Percentiles rank a stretch among this genome's conserved stretches.
phyloP scores from a whole-genome alignment of 192 early-diverging fungal genomes.

The Coemansia sp. region DNA sequence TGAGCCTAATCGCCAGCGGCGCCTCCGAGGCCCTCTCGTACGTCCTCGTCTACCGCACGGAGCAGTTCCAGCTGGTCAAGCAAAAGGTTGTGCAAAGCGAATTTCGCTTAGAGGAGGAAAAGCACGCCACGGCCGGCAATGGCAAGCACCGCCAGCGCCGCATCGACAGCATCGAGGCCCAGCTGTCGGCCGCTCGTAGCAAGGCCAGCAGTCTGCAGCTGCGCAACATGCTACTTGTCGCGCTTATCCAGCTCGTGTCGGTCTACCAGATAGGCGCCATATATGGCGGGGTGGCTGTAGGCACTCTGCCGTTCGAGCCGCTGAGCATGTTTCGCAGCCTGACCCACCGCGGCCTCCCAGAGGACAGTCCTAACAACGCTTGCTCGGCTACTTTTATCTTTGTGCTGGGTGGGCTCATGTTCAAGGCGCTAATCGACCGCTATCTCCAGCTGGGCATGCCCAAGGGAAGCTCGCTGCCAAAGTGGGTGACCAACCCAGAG shows the following conservation, averaged over 20 bases:
- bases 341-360: slow-evolving; percentile 47
- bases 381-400: slow-evolving; percentile 58
- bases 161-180: slow-evolving; percentile 47
- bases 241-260: slow-evolving; percentile 37
- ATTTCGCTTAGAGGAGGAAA: slow-evolving; percentile 41
- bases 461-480: slow-evolving; percentile 46
- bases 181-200: slow-evolving; percentile 42
- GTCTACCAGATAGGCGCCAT: slow-evolving; percentile 37
- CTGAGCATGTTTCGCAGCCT: slow-evolving; percentile 42
- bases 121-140: slow-evolving; percentile 10
- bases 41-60: slow-evolving; percentile 42
- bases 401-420: slow-evolving; percentile 49
- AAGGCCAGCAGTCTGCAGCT: slow-evolving; percentile 48
- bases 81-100: slow-evolving; percentile 43
- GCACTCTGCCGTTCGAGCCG: slow-evolving; percentile 48
- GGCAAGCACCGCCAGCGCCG: slow-evolving; percentile 50
- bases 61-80: slow-evolving; percentile 49
- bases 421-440: slow-evolving; percentile 45
- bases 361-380: slow-evolving; percentile 32
- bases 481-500: slow-evolving; percentile 55
- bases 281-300: slow-evolving; percentile 33
- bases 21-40: slow-evolving; percentile 50
- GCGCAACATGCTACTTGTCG: slow-evolving; percentile 44
- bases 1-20: slow-evolving; percentile 44
- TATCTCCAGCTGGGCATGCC: slow-evolving; percentile 52